Conservation (phyloP, 768 basidiomycete species). For the Cubamyces sp. region DNA sequence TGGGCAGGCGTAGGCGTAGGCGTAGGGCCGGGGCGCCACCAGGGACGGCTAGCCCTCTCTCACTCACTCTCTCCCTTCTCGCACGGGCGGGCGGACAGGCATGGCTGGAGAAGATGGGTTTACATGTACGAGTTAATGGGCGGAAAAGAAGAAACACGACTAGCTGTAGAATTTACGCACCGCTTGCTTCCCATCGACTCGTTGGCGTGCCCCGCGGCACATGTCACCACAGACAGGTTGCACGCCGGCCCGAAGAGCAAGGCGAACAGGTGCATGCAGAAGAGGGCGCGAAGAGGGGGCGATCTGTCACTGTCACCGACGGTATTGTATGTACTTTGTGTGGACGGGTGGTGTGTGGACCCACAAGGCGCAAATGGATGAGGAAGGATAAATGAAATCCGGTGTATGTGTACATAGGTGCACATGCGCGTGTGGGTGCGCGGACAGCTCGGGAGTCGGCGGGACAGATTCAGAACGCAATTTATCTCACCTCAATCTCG, state of each 20-base stretch:
- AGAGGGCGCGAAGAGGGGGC: too few species aligned
- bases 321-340: conserved; percentile 5
- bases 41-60: too few species aligned
- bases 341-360: conserved; percentile 20
- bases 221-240: too few species aligned
- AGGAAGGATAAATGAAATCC: conserved; percentile 23
- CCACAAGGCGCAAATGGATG: conserved; percentile 21
- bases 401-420: too few species aligned
- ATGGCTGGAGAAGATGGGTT: conserved; percentile 16
- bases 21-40: not conserved
- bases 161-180: conserved; percentile 14
- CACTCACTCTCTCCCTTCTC: too few species aligned
- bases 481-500: conserved; percentile 26
- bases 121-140: conserved; percentile 28
- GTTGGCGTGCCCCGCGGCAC: too few species aligned
- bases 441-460: too few species aligned
- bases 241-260: not conserved
- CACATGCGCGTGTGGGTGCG: too few species aligned
- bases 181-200: not conserved
- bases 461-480: conserved; percentile 8
- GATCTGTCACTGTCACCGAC: too few species aligned
- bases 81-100: not conserved
- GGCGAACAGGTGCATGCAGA: not conserved
- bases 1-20: conserved; percentile 12
- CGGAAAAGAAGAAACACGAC: conserved; percentile 17